These are phyloP conservation scores for Neonectria neomacrospora DNA, from an alignment of 2,329 filamentous ascomycete species.

Conservation along the genomic window DNA sequence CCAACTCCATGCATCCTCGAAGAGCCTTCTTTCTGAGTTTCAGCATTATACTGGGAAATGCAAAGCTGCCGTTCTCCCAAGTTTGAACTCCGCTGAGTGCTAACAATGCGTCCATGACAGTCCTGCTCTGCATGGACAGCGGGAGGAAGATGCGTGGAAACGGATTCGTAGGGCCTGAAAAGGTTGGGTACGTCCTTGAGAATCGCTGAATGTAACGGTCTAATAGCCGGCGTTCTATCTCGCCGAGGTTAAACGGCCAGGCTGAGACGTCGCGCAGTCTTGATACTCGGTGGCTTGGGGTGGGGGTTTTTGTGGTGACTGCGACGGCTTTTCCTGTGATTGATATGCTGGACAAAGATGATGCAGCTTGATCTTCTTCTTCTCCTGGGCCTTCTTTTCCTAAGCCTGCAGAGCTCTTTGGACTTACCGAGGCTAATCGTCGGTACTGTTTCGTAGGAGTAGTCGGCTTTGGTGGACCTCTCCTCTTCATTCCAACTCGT, in stretches of 20 bases:
- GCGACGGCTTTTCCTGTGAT: not conserved
- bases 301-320: not conserved
- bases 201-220: conserved; percentile 35
- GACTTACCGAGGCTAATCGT: not conserved
- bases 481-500: conserved; percentile 29
- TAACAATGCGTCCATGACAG: conserved; percentile 30
- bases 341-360: no score
- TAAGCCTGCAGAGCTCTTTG: not conserved
- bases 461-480: conserved; percentile 18
- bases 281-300: not conserved
- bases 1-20: conserved; percentile 21
- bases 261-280: conserved; percentile 13
- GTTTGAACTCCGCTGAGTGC: conserved; percentile 31
- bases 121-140: conserved; percentile 31
- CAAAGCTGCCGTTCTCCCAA: conserved; percentile 33
- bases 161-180: conserved; percentile 31
- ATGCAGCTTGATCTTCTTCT: not conserved
- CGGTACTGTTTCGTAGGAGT: not conserved
- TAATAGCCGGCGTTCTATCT: no score
- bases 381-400: no score
- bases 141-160: conserved; percentile 32
- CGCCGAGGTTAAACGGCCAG: conserved; percentile 34
- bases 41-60: conserved; percentile 21
- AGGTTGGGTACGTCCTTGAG: conserved; percentile 30
- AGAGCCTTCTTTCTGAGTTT: conserved; percentile 29